These are phyloP conservation scores for Metschnikowia orientalis DNA, from an alignment of 805 yeast genomes.

Conservation along the genomic window DNA sequence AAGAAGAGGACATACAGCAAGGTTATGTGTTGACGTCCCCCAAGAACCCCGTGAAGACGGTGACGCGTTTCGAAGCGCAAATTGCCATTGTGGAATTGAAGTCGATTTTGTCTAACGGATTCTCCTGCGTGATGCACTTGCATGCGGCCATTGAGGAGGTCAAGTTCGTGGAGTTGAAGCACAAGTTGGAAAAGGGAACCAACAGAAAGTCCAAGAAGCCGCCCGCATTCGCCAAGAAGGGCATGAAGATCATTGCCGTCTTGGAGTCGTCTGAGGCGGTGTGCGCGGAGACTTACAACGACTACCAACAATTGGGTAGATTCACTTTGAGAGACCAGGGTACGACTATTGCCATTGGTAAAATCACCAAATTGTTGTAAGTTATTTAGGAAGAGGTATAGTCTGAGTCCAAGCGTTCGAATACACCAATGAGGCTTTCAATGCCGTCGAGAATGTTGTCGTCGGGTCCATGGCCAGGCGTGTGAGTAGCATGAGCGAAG, in stretches of 20 bases:
- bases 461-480: constrained; percentile 65
- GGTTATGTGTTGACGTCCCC: constrained; percentile 91
- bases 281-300: constrained; percentile 88
- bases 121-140: constrained; percentile 96
- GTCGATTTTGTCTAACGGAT: constrained; percentile 91
- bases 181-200: constrained; percentile 93
- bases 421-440: constrained; percentile 48
- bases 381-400: not conserved
- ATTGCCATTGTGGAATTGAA: constrained; percentile 95
- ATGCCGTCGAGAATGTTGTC: constrained; percentile 68
- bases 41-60: constrained; percentile 85
- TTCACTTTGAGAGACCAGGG: constrained; percentile 99
- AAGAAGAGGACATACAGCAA: constrained; percentile 89
- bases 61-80: constrained; percentile 89
- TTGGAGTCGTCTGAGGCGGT: constrained; percentile 83
- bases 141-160: constrained; percentile 99
- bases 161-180: constrained; percentile 71
- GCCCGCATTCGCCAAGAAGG: constrained; percentile 97
- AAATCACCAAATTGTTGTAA: constrained; percentile 76
- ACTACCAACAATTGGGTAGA: constrained; percentile 95
- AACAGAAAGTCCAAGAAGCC: constrained; percentile 95
- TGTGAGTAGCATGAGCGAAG: constrained; percentile 78
- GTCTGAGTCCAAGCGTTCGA: constrained; percentile 26
- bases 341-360: constrained; percentile 96
- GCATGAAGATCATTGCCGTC: constrained; percentile 95